phyloP scores from a whole-genome alignment of 2,329 filamentous ascomycete species.

The Botrytis hyacinthi region DNA sequence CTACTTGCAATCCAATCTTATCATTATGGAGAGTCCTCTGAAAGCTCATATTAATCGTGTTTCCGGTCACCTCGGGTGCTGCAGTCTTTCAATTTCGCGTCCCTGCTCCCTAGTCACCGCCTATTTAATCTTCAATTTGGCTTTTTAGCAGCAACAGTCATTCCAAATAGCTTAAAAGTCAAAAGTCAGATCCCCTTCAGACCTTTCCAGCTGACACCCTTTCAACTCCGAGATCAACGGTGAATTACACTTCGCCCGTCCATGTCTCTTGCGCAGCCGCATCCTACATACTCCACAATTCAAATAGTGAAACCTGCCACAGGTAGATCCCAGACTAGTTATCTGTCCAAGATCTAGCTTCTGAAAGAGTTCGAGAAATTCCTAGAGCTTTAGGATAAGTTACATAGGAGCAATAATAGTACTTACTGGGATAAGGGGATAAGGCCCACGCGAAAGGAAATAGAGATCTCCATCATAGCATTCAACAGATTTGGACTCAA shows the following conservation, averaged over 20 bases:
- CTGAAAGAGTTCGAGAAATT: background rate
- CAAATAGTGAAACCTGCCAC: background rate
- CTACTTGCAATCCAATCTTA: background rate
- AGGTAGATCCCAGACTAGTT: background rate
- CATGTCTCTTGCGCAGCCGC: background rate
- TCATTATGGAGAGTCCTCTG: background rate
- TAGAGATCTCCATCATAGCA: background rate
- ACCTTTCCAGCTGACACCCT: background rate
- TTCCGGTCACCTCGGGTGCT: background rate
- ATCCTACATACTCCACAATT: background rate
- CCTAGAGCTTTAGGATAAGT: background rate
- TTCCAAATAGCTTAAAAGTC: background rate
- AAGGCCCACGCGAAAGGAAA: background rate
- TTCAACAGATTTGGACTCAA: background rate
- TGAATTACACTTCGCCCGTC: background rate
- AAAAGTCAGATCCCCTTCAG: background rate
- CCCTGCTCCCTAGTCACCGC: background rate
- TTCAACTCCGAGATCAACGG: background rate
- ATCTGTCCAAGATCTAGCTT: background rate
- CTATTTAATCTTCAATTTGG: background rate
- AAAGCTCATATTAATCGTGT: background rate
- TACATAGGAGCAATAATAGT: background rate
- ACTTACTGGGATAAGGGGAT: background rate
- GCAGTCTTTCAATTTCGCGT: background rate
- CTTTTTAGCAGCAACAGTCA: background rate